These are phyloP conservation scores for Trametes cinnabarina DNA, from an alignment of 768 basidiomycete genomes.

Conservation along the genomic window DNA sequence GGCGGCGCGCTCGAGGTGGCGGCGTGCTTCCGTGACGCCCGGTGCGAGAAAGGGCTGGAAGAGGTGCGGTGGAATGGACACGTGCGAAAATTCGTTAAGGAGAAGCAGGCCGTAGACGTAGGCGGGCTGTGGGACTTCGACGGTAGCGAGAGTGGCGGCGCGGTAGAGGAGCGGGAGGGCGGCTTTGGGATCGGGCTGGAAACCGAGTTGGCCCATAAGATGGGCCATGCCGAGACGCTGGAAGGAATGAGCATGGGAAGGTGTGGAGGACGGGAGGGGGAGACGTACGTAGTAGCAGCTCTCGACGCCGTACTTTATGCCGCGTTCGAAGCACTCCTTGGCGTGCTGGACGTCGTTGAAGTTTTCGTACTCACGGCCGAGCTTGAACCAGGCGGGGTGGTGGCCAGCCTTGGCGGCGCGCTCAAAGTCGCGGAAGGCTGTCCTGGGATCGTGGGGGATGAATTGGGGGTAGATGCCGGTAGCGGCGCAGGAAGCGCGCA, in stretches of 20 bases:
- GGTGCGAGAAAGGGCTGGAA: slow-evolving; percentile 56
- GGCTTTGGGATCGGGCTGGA: slow-evolving; percentile 47
- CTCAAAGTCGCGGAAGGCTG: slow-evolving; percentile 91
- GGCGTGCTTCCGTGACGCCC: slow-evolving; percentile 60
- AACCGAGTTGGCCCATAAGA: slow-evolving; percentile 80
- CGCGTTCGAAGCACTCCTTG: slow-evolving; percentile 83
- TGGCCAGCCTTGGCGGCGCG: slow-evolving; percentile 75
- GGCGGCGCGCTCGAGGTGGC: slow-evolving; percentile 80
- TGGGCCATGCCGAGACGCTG: slow-evolving; percentile 93
- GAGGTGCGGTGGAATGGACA: slow-evolving; percentile 48
- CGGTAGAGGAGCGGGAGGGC: slow-evolving; percentile 74
- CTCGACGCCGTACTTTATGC: slow-evolving; percentile 69
- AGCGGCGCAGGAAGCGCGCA: slow-evolving; percentile 70
- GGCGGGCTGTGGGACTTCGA: slow-evolving; percentile 82
- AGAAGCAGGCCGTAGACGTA: slow-evolving; percentile 89
- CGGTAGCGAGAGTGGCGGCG: slow-evolving; percentile 71
- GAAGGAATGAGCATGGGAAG: slow-evolving; percentile 13
- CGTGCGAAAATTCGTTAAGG: slow-evolving; percentile 76
- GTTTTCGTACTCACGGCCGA: slow-evolving; percentile 90
- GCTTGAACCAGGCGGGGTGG: slow-evolving; percentile 82
- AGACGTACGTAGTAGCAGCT: slow-evolving; percentile 68
- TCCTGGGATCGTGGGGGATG: slow-evolving; percentile 63
- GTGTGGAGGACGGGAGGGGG: neutral
- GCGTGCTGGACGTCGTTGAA: slow-evolving; percentile 75
- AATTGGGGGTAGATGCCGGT: slow-evolving; percentile 70